phyloP scores from a whole-genome alignment of 495 filamentous ascomycete genomes.

The Aspergillus sparsus region DNA sequence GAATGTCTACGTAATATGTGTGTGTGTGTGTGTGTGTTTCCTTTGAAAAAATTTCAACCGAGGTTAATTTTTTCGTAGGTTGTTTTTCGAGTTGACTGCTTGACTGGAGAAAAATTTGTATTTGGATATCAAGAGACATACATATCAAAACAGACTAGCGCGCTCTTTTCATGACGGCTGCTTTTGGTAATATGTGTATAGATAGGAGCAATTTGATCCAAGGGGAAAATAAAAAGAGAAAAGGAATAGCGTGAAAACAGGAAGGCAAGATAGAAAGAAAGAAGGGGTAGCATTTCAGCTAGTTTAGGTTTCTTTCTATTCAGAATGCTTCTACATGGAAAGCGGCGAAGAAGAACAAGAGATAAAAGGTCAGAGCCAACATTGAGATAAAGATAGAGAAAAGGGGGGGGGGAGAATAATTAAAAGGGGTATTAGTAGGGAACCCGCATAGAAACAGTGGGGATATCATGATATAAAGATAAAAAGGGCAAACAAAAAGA shows the following conservation, averaged over 20 bases:
- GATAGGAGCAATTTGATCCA: neutral
- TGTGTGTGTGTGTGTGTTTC: too few species aligned
- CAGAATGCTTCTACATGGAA: slow-evolving; percentile 24
- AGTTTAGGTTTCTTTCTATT: slow-evolving; percentile 25
- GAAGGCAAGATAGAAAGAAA: neutral
- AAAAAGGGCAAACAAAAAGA: slow-evolving; percentile 21
- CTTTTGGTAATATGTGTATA: slow-evolving; percentile 7
- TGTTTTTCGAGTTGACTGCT: too few species aligned
- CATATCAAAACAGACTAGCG: neutral
- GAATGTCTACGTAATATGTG: too few species aligned
- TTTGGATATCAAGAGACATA: neutral
- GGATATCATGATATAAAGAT: slow-evolving; percentile 42
- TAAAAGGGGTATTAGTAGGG: slow-evolving; percentile 34
- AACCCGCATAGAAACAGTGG: slow-evolving; percentile 37
- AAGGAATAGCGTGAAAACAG: neutral
- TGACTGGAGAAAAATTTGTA: neutral
- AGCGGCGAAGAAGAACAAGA: slow-evolving; percentile 2
- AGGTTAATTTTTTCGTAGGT: too few species aligned
- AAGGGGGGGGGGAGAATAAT: slow-evolving; percentile 32
- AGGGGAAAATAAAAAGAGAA: neutral
- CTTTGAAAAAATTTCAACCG: too few species aligned
- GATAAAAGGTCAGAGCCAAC: slow-evolving; percentile 10
- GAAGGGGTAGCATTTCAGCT: slow-evolving; percentile 14
- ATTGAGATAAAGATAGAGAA: slow-evolving; percentile 13
- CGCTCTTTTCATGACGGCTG: neutral